Conservation (phyloP, 257 asterid genomes). For the Ballota nigra region DNA sequence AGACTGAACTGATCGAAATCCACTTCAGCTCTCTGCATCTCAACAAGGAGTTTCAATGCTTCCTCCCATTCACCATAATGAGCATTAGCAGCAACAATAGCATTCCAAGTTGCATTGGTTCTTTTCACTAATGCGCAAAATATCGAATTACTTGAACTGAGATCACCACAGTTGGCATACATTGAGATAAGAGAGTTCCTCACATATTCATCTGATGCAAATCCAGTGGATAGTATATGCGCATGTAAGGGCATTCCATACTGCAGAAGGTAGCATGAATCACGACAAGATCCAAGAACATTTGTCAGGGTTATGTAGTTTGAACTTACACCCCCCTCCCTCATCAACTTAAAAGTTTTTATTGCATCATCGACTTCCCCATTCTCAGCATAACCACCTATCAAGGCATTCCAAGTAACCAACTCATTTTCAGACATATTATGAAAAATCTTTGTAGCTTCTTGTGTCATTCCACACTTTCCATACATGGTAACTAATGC, state of each 20-base stretch:
- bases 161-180: conserved; percentile 86
- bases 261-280: conserved; percentile 45
- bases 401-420: conserved; percentile 86
- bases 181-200: conserved; percentile 75
- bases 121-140: conserved; percentile 41
- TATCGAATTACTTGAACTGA: conserved; percentile 55
- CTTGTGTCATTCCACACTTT: conserved; percentile 53
- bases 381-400: conserved; percentile 69
- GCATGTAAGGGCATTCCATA: conserved; percentile 77
- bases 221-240: conserved; percentile 45
- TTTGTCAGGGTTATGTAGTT: conserved; percentile 70
- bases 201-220: conserved; percentile 62
- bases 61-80: conserved; percentile 77
- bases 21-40: conserved; percentile 74
- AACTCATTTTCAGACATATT: conserved; percentile 58
- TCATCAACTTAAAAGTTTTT: conserved; percentile 50
- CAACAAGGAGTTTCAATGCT: conserved; percentile 61
- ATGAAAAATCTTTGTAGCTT: conserved; percentile 56
- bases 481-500: conserved; percentile 88
- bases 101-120: conserved; percentile 70
- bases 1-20: conserved; percentile 75
- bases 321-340: conserved; percentile 40
- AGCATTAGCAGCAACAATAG: conserved; percentile 79
- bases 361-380: conserved; percentile 47
- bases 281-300: conserved; percentile 65